phyloP scores from a whole-genome alignment of 202 grass and related monocot species.

The Tripidium arundinaceum region DNA sequence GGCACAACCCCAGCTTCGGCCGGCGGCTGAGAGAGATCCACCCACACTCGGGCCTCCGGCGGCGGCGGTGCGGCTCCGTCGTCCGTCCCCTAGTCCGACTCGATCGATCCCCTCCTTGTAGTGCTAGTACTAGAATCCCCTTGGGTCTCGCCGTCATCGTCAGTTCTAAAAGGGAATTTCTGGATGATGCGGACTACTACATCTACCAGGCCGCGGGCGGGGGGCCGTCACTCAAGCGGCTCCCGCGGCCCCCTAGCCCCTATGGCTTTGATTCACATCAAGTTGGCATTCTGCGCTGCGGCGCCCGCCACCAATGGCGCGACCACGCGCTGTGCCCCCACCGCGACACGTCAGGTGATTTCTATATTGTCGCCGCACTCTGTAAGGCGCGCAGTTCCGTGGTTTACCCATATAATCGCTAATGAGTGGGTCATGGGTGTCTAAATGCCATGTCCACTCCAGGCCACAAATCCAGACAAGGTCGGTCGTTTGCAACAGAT shows the following conservation, averaged over 20 bases:
- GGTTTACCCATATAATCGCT: no score
- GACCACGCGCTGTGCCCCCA: background rate
- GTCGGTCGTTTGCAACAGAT: no score
- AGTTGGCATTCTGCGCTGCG: background rate
- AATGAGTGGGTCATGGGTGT: no score
- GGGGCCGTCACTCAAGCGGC: background rate
- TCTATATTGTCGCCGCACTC: background rate
- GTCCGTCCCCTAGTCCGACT: background rate
- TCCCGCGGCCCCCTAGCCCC: background rate
- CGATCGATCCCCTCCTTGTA: background rate
- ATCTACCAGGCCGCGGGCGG: constrained; percentile 1
- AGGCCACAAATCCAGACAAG: no score
- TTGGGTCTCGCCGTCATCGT: background rate
- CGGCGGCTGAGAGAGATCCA: no score
- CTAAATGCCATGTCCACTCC: no score
- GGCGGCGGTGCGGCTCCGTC: background rate
- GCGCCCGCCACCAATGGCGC: background rate
- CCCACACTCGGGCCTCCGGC: no score
- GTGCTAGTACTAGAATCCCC: background rate
- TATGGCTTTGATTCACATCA: background rate
- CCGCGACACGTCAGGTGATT: background rate
- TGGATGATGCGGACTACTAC: background rate
- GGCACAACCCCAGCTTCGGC: no score
- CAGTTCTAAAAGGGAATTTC: background rate
- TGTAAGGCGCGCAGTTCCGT: background rate